These are phyloP conservation scores for Syzygium aromaticum DNA, from an alignment of 345 rosid genomes.

Conservation along the genomic window DNA sequence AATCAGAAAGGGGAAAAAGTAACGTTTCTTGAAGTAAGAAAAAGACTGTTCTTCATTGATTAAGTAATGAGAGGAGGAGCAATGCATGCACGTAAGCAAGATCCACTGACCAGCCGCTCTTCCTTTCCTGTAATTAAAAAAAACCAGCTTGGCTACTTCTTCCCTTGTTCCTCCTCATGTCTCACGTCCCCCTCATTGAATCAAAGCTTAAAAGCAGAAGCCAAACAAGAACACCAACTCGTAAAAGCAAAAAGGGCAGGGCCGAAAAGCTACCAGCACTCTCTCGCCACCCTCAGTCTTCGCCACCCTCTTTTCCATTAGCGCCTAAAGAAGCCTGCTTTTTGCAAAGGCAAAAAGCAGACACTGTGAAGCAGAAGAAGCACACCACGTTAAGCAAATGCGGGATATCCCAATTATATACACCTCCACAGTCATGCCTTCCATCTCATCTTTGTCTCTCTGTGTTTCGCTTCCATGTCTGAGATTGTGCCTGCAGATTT, in stretches of 20 bases:
- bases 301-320: neutral
- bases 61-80: neutral
- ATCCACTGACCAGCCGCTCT: neutral
- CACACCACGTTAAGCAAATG: constrained; percentile 1
- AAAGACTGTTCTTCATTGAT: neutral
- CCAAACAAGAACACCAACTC: neutral
- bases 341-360: neutral
- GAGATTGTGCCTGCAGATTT: constrained; percentile 71
- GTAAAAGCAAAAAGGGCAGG: neutral
- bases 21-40: neutral
- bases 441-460: neutral
- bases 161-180: neutral
- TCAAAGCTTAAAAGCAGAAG: neutral
- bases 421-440: constrained; percentile 3
- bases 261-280: neutral
- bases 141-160: neutral
- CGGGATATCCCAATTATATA: constrained; percentile 8
- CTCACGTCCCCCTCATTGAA: neutral
- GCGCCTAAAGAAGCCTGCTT: neutral
- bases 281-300: neutral
- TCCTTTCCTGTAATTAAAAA: neutral
- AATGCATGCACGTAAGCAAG: neutral
- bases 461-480: constrained; percentile 17
- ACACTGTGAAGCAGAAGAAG: neutral
- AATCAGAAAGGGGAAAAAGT: neutral